Evolutionary conservation across 163 green algal species (phyloP), one percentile per base, ranked within the genome.

Genomic region (Chlorella variabilis): DNA sequence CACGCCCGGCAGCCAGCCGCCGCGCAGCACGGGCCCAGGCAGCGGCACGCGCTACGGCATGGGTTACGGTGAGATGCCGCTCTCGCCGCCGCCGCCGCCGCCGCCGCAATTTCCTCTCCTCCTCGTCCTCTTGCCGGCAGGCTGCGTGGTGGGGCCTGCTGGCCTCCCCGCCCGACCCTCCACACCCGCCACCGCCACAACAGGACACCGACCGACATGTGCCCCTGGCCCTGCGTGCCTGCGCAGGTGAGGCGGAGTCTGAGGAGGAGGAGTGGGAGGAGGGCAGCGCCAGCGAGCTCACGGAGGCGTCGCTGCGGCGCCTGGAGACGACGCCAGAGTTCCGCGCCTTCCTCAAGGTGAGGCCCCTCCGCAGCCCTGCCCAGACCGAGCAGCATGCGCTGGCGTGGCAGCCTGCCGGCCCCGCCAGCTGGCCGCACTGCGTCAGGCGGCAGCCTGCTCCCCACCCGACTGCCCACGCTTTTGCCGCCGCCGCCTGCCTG

Each of bases 201-300:
- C 62, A 42, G 15, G 45, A 29, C 31, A 29, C 31, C 33, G 21
- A 39, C 31, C 63, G 11, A 36, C 4, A 3, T 34, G 27, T 49
- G 9, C 17, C 6, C 20, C 31, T 34, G 36, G 31, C 15, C 21
- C 41, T 25, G 1, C 41, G n/a, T 42, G 5, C 9, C 68, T 2
- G 29, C 73, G 63, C 63, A 82, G 76, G 76, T 3, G 76, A 82
- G 63, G 76, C 48, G 25, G 76, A 82, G 18, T 75, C 61, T 2
- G 76, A 73, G 49, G 76, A 82, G 34, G 76, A 82, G 25, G 76
- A 82, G 61, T 82, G 61, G 65, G 63, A 38, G 3, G 69, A 63
- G 69, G 75, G 41, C 9, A 20, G 42, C 11, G 58, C 68, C 51
- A 73, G 75, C 38, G 77, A 83, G 49, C 18, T 77, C 27, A 83